These are phyloP conservation scores for Trypanosoma mega DNA, from an alignment of 208 protist species.

Conservation along the genomic window DNA sequence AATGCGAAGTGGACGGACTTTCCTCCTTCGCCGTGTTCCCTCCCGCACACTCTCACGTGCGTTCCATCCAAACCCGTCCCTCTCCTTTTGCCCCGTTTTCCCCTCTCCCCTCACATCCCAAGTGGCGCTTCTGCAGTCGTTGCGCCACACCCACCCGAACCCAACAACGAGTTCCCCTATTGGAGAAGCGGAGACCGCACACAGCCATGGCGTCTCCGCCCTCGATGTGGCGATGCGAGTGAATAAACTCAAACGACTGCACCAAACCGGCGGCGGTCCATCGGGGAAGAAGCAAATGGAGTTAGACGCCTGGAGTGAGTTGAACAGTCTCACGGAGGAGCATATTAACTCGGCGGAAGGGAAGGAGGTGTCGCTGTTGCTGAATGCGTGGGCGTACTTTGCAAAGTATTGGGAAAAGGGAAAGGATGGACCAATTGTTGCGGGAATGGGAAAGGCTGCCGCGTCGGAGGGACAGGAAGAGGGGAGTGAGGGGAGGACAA, in stretches of 20 bases:
- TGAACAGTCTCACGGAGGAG: slow-evolving; percentile 81
- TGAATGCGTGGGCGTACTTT: slow-evolving; percentile 92
- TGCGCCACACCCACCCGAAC: neutral
- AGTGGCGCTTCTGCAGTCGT: too few species aligned
- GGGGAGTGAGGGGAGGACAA: neutral
- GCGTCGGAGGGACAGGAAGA: neutral
- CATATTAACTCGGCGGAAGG: slow-evolving; percentile 86
- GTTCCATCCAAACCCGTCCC: too few species aligned
- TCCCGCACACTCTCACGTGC: too few species aligned
- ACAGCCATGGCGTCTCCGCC: slow-evolving; percentile 37
- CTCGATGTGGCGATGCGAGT: slow-evolving; percentile 88
- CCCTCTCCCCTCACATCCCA: too few species aligned
- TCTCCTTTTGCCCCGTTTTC: too few species aligned
- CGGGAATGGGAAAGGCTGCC: neutral
- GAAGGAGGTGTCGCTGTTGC: slow-evolving; percentile 83
- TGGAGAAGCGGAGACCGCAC: neutral
- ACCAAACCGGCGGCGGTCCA: slow-evolving; percentile 62
- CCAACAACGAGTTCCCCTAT: slow-evolving; percentile 7
- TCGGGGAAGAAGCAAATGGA: slow-evolving; percentile 69
- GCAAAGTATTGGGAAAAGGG: slow-evolving; percentile 89
- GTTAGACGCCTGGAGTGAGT: slow-evolving; percentile 64
- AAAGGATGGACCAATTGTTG: slow-evolving; percentile 60
- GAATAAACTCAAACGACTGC: slow-evolving; percentile 80
- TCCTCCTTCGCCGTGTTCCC: too few species aligned
- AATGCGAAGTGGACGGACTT: too few species aligned